phyloP scores from a whole-genome alignment of 208 protist species.

The Borovskyia barvae region DNA sequence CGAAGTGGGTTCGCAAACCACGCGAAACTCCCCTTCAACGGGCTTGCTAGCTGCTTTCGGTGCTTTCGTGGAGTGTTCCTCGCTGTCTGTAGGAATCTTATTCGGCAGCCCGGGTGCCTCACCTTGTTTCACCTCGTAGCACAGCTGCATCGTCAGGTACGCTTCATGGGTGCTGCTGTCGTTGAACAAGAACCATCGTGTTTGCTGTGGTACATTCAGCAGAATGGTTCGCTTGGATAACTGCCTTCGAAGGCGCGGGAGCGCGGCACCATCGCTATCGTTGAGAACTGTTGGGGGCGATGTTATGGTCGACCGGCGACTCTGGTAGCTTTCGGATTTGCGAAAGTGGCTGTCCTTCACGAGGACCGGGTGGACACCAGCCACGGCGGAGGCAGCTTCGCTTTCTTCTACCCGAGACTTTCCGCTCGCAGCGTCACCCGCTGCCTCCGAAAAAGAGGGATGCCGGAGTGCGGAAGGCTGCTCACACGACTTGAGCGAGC shows the following conservation, averaged over 20 bases:
- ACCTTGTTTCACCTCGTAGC: slow-evolving; percentile 1
- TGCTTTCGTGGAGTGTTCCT: no score
- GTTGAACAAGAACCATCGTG: slow-evolving; percentile 57
- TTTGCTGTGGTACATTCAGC: slow-evolving; percentile 25
- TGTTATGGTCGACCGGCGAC: background rate
- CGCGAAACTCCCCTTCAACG: slow-evolving; percentile 15
- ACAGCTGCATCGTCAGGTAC: slow-evolving; percentile 38
- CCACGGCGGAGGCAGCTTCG: no score
- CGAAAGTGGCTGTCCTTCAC: slow-evolving; percentile 32
- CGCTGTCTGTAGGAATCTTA: no score
- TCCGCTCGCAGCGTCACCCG: no score
- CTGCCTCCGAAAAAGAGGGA: no score
- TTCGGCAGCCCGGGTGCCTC: background rate
- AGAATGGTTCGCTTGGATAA: slow-evolving; percentile 15
- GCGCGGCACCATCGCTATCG: no score
- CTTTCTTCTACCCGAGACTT: no score
- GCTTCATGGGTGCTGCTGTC: slow-evolving; percentile 54
- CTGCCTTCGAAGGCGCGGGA: slow-evolving; percentile 18
- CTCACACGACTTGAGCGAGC: no score
- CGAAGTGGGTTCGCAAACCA: slow-evolving; percentile 28
- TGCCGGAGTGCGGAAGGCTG: no score
- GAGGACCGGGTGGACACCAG: no score
- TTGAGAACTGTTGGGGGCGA: no score
- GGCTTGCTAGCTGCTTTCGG: no score
- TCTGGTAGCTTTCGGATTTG: background rate